Evolutionary conservation across 73 alveolate genomes (phyloP).

Genomic region (Breviolum minutum): DNA sequence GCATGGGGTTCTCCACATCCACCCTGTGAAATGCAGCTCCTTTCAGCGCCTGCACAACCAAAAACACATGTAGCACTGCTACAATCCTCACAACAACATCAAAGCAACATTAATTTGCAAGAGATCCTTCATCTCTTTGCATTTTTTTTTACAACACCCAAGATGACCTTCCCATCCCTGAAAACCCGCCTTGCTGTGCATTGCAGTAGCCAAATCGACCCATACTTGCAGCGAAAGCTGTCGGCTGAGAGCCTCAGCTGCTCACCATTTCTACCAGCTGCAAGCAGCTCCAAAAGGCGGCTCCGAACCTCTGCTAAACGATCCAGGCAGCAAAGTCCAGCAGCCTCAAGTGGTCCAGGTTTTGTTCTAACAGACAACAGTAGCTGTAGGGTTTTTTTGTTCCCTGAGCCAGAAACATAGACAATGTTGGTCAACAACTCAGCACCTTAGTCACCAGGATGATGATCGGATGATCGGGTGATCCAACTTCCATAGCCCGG

Average conservation of each 20-base stretch:
- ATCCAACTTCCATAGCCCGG: not conserved
- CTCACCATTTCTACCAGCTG: not conserved
- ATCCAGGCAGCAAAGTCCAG: slow-evolving; percentile 70
- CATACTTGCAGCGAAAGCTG: slow-evolving; percentile 89
- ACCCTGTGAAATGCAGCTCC: slow-evolving; percentile 74
- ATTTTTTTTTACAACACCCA: no score
- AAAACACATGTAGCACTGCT: not conserved
- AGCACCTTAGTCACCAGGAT: slow-evolving; percentile 25
- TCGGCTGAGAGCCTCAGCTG: slow-evolving; percentile 43
- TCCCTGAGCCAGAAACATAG: not conserved
- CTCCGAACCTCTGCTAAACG: slow-evolving; percentile 9
- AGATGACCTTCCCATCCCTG: no score
- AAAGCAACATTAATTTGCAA: no score
- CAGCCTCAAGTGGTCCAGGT: not conserved
- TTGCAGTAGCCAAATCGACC: slow-evolving; percentile 49
- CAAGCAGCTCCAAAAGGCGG: not conserved
- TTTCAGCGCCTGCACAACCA: slow-evolving; percentile 14
- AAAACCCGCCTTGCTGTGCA: slow-evolving; percentile 56
- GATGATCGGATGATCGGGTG: not conserved
- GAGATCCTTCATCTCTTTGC: no score
- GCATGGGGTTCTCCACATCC: slow-evolving; percentile 66
- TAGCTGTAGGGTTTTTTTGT: not conserved
- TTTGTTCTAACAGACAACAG: not conserved
- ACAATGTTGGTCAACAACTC: slow-evolving; percentile 61
- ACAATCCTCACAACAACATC: no score